Evolutionary conservation across 371 early-diverging fungal species (phyloP).

Genomic region (Apophysomyces sp.): DNA sequence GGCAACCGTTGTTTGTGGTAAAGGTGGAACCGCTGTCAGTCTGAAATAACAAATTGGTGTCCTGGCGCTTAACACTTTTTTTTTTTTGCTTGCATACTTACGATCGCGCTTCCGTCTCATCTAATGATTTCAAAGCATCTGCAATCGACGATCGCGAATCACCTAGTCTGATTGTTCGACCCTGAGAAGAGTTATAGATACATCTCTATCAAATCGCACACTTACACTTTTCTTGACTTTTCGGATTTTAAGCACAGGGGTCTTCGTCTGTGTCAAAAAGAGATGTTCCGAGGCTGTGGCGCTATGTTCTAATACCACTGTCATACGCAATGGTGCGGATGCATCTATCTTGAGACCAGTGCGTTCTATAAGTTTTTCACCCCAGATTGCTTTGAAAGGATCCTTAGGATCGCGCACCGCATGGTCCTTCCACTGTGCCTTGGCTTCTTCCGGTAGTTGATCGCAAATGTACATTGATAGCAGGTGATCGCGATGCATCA

Average conservation of each 20-base stretch:
- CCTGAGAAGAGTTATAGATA: conserved; percentile 16
- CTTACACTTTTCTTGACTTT: conserved; percentile 55
- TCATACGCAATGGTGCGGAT: conserved; percentile 50
- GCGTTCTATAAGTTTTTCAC: conserved; percentile 26
- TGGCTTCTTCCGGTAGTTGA: conserved; percentile 6
- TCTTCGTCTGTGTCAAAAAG: conserved; percentile 61
- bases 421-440: conserved; percentile 5
- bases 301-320: conserved; percentile 56
- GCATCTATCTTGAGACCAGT: conserved; percentile 24
- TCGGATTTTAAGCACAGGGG: conserved; percentile 60
- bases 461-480: conserved; percentile 33
- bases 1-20: conserved; percentile 25
- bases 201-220: neutral
- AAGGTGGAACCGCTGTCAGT: conserved; percentile 49
- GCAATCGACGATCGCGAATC: conserved; percentile 56
- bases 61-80: conserved; percentile 9
- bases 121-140: conserved; percentile 52
- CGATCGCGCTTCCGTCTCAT: conserved; percentile 52
- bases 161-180: conserved; percentile 46
- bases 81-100: conserved; percentile 30
- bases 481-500: conserved; percentile 53
- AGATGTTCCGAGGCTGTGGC: conserved; percentile 61
- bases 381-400: conserved; percentile 44
- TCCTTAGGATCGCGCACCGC: conserved; percentile 46
- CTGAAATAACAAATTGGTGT: conserved; percentile 7